Evolutionary conservation across 2,329 filamentous ascomycete genomes (phyloP).

Genomic region (Seiridium unicorne): DNA sequence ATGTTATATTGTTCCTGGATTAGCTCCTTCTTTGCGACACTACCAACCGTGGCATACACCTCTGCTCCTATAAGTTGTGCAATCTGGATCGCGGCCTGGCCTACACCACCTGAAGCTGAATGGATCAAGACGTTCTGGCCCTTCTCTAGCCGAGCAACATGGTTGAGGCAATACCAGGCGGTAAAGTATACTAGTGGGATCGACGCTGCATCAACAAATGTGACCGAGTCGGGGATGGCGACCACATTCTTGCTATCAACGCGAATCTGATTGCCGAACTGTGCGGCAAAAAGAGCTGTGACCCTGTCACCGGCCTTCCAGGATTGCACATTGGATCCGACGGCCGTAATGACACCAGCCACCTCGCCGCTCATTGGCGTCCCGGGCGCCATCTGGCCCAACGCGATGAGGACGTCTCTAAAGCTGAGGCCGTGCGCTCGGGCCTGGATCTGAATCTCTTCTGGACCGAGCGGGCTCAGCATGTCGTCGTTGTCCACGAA

Average conservation of each 20-base stretch:
- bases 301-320: conserved; percentile 9
- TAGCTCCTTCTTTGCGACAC: background rate
- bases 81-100: conserved; percentile 18
- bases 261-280: background rate
- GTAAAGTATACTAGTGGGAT: conserved; percentile 26
- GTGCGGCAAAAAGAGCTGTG: conserved; percentile 1
- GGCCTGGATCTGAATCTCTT: conserved; percentile 19
- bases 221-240: conserved; percentile 15
- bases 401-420: conserved; percentile 14
- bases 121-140: conserved; percentile 23
- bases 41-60: conserved; percentile 13
- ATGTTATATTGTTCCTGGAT: background rate
- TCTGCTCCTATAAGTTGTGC: conserved; percentile 17
- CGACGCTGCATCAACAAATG: conserved; percentile 21
- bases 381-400: conserved; percentile 4
- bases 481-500: conserved; percentile 10
- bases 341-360: background rate
- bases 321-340: background rate
- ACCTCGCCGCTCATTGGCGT: background rate
- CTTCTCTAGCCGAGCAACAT: conserved; percentile 21
- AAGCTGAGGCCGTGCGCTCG: conserved; percentile 12
- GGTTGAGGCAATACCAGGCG: conserved; percentile 22
- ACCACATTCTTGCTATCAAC: conserved; percentile 1
- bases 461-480: conserved; percentile 9
- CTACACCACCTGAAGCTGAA: conserved; percentile 18